Conservation (phyloP, 306 rosid genomes). For the Pueraria montana region DNA sequence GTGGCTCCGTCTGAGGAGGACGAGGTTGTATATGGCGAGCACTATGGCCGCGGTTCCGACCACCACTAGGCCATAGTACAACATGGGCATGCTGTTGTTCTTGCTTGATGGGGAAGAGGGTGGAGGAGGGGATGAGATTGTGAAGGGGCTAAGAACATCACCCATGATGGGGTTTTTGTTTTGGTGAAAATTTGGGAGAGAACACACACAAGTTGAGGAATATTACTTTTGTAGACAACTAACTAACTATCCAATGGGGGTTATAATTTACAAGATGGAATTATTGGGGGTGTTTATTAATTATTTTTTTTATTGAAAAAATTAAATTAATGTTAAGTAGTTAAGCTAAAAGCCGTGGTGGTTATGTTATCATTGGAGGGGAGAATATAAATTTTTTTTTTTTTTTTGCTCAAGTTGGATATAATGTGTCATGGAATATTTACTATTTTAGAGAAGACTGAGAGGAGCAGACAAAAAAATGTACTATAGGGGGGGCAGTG, state of each 20-base stretch:
- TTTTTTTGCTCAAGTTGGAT: background rate
- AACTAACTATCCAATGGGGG: background rate
- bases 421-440: conserved; percentile 30
- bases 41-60: conserved; percentile 69
- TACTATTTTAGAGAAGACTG: conserved; percentile 15
- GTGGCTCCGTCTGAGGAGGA: conserved; percentile 64
- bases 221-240: background rate
- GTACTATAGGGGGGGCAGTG: conserved; percentile 31
- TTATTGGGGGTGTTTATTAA: background rate
- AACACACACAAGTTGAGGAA: background rate
- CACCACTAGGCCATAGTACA: conserved; percentile 77
- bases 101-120: conserved; percentile 40
- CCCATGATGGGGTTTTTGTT: conserved; percentile 30
- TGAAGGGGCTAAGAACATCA: conserved; percentile 42
- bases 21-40: conserved; percentile 73
- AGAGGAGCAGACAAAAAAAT: conserved; percentile 53
- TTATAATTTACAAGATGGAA: background rate
- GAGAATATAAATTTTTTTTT: conserved; percentile 3
- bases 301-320: no score
- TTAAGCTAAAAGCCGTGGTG: conserved; percentile 58
- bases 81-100: conserved; percentile 65
- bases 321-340: conserved; percentile 26
- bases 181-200: conserved; percentile 21
- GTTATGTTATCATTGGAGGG: conserved; percentile 41
- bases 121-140: conserved; percentile 48